Evolutionary conservation across 768 basidiomycete species (phyloP), one percentile per base, ranked within the genome.

Genomic region (Exidia glandulosa): DNA sequence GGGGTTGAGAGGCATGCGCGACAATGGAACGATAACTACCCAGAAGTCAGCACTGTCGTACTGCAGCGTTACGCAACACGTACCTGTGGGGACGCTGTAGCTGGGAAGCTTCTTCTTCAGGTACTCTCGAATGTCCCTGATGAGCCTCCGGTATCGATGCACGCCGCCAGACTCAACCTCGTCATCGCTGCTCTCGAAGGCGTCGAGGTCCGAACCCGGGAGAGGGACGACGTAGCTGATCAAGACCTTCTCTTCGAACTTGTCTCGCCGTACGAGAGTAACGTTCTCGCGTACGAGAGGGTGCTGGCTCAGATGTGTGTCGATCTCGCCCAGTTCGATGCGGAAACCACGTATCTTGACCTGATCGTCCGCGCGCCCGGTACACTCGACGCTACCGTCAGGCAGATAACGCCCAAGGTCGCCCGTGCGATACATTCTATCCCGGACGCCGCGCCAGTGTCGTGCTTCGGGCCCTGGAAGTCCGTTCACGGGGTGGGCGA

Each of bases 301-400:
- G 69, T 98, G 94, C 67, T 94, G 86, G 66, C 88, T 90, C 60
- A 99, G 83, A 74, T 95, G 86, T 0, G 90, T 96, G 70, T 99
- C 96, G 64, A 99, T 96, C 72, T 99, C 96, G 16, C 94, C 94
- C 6, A 98, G 81, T 71, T 99, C 96, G 67, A 99, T 98, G 29
- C 96, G 81, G 85, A 99, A 99, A 2, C 96, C 96, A 59, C 96
- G 89, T 72, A 99, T 98, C 76, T 99, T 98, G 75, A 99, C 91
- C 69, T 99, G 96, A 69, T 98, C 95, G 69, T 99, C 96, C 2
- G 95, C 94, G 25, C 96, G 84, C 23, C 96, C 96, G 0, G 90
- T 94, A 70, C 96, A 98, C 71, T 99, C 96, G 12, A 99, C 96
- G 32, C 82, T 84, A 3, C 96, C 96, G 70, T 88, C 81, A 1